Evolutionary conservation across 2,329 filamentous ascomycete genomes (phyloP), one percentile per base, ranked within the genome.

Genomic region (Colletotrichum horii): DNA sequence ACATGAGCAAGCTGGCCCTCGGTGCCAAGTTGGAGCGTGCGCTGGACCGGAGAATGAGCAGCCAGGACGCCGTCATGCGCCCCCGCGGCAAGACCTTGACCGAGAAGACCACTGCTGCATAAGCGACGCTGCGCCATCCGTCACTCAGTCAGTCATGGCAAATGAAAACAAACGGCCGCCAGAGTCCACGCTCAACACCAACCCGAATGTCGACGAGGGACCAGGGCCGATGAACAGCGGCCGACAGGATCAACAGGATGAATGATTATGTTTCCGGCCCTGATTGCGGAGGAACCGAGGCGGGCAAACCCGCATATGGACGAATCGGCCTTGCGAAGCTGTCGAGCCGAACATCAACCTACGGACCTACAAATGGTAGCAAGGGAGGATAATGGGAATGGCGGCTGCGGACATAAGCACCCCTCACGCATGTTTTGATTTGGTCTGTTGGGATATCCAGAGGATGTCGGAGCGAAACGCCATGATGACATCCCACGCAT

Each of bases 1-100:
- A 94, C 83, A 89, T 98, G 85, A 93, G 92, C 87, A 97, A 97
- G 87, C 90, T 98, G 74, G 96, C 96, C 48, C 91, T 98, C 68
- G 94, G 96, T 64, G 96, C 96, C 76, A 98, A 98, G 87, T 91
- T 98, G 55, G 96, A 98, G 83, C 93, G 96, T 76, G 96, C 96
- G 26, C 91, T 98, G 71, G 94, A 94, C 79, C 91, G 96, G 79
- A 92, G 96, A 81, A 97, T 98, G 96, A 94, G 91, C 32, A 88
- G 94, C 79, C 96, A 98, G 85, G 96, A 98, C 81, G 96, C 96
- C 78, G 93, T 95, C 84, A 96, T 97, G 89, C 92, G 94, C 78
- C 91, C 88, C 26, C 85, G 87, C 36, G 81, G 83, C 67, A 83
- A 86, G 80, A 85, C 81, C 66, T 32, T 83, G 68, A 78, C 80